Evolutionary conservation across 208 protist species (phyloP), one percentile per base, ranked within the genome.

Genomic region (Acanthamoeba culbertsoni): DNA sequence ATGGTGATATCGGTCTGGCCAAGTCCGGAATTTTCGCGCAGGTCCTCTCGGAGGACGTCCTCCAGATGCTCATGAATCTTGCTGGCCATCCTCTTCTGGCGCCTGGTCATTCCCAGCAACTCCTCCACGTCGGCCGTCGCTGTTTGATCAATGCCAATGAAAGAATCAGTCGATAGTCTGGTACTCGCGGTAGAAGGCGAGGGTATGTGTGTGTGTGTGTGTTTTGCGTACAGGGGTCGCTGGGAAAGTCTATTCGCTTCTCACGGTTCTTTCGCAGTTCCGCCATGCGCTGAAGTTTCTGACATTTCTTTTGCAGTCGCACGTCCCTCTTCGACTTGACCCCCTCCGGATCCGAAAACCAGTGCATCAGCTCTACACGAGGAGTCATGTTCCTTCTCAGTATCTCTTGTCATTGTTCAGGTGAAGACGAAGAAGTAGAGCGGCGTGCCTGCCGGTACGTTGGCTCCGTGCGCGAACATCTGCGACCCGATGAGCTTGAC

Each of bases 31-130:
- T 79, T 42, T 12, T 28, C 1, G 42, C 43, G n/a, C 40, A 79
- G 26, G 26, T 79, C 71, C 40, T 79, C 71, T 7, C 10, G 40
- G 71, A 79, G 26, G 23, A 79, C 71, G 40, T 79, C 43, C 71
- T 79, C 71, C 40, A 79, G 71, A 42, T 79, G 71, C n/a, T 37
- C 33, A 8, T 79, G 71, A 23, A 79, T 79, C 71, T 79, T 79
- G 71, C 40, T 51, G 26, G 71, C 71, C 71, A 79, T 79, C 23
- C 71, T 35, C 43, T 51, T 45, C 71, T 79, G 71, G 43, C 71
- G 71, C n/a, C 71, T 35, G 0, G 71, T 79, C 43, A 51, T 45
- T 35, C 71, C 71, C 71, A 79, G 71, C 71, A 79, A 42, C 43
- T 79, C 40, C 16, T 79, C 71, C 35, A 79, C 71, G 6, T 79